Evolutionary conservation across 164 flowering plant species (phyloP), one percentile per base, ranked within the genome.

Genomic region (Sedum album): DNA sequence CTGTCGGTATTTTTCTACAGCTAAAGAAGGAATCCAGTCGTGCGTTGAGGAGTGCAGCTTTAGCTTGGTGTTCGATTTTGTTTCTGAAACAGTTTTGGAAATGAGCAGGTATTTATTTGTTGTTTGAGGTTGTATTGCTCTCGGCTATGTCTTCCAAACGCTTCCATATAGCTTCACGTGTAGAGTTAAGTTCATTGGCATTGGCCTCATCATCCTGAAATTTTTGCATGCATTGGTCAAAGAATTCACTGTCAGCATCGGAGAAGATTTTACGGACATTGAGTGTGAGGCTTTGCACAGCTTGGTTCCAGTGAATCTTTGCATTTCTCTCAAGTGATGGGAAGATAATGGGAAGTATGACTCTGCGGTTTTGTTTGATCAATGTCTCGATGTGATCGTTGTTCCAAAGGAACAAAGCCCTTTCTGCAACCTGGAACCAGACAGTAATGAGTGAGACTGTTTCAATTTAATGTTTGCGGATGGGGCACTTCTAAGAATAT

Each of bases 391-490:
- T 53, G 60, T 53, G 60, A 53, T 53, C 60, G 7, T 53, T 53
- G 60, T 53, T 53, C 60, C 60, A 53, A 5, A 21, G 30, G 60
- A 53, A 53, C 23, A 53, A 23, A 53, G 60, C 60, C 60, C 60
- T 21, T 23, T 53, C 60, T 2, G 60, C 60, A 53, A 53, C 60
- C 60, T 53, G 60, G 26, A 53, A 23, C 60, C 13, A 23, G 13
- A 53, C 1, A 48, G 53, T 48, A 48, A 48, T 44, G 53, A 18
- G 53, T 20, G 21, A 17, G 20, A 5, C 17, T 38, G n/a, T n/a
- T n/a, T n/a, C n/a, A n/a, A n/a, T n/a, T n/a, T n/a, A n/a, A n/a
- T n/a, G n/a, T n/a, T n/a, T n/a, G n/a, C n/a, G n/a, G n/a, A n/a
- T n/a, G n/a, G n/a, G n/a, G n/a, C n/a, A n/a, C n/a, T n/a, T n/a